Percentiles rank a stretch among this genome's conserved stretches.
These are phyloP conservation scores for Cladorrhinum samala DNA, from an alignment of 495 filamentous ascomycete genomes.

Conservation along the genomic window DNA sequence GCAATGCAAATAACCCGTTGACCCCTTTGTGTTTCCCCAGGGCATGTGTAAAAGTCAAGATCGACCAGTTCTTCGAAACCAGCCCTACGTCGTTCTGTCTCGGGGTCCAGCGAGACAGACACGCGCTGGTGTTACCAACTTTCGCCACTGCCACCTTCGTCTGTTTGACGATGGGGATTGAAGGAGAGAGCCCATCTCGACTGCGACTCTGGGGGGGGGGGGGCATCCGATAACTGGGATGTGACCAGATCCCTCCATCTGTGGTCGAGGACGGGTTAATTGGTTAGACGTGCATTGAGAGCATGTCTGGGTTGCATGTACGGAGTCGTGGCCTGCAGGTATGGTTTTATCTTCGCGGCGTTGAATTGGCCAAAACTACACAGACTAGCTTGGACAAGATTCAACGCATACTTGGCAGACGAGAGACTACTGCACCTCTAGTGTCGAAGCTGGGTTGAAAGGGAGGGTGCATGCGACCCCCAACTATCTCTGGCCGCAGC, in stretches of 20 bases:
- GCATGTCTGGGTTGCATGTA: neutral
- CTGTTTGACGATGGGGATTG: no score
- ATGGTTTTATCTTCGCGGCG: constrained; percentile 9
- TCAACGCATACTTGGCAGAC: neutral
- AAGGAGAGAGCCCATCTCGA: no score
- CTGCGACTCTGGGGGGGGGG: no score
- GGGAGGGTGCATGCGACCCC: neutral
- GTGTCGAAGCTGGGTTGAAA: no score
- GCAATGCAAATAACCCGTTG: neutral
- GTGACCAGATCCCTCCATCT: neutral
- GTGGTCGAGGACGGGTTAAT: neutral
- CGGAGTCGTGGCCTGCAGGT: neutral
- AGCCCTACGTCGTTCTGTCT: neutral
- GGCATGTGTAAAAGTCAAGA: no score
- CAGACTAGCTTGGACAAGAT: neutral
- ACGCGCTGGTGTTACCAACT: no score
- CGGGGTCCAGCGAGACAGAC: no score
- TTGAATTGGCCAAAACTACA: neutral
- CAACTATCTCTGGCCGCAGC: neutral
- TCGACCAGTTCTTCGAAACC: no score
- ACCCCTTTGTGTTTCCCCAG: neutral
- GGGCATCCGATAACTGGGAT: no score
- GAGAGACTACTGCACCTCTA: neutral
- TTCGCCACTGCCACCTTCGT: no score
- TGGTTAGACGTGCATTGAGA: neutral